Conservation (phyloP, 2,329 filamentous ascomycete species). For the Claviceps fusiformis region DNA sequence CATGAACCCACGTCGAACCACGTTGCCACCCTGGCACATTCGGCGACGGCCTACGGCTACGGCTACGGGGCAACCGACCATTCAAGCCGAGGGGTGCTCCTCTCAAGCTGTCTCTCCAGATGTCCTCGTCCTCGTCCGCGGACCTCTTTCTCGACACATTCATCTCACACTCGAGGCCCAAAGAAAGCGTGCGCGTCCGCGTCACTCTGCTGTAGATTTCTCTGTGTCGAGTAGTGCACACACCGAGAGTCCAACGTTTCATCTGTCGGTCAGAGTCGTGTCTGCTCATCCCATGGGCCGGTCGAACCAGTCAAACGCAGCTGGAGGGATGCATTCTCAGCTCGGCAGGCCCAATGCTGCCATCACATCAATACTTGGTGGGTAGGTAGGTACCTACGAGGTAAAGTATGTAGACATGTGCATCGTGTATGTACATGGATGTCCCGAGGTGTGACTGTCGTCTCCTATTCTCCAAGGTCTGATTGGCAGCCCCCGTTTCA, state of each 20-base stretch:
- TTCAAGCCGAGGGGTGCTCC: too few species aligned
- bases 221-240: too few species aligned
- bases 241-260: too few species aligned
- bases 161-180: too few species aligned
- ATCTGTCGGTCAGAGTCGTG: background rate
- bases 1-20: background rate
- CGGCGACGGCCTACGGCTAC: background rate
- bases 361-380: background rate
- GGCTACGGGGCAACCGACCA: too few species aligned
- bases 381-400: too few species aligned
- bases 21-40: background rate
- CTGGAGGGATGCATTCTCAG: background rate
- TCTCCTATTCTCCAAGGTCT: background rate
- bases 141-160: background rate
- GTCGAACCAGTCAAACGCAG: too few species aligned
- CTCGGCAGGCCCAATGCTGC: background rate
- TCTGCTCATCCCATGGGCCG: background rate
- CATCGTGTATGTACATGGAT: background rate
- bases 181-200: too few species aligned
- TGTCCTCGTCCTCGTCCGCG: background rate
- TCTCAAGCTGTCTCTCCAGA: background rate
- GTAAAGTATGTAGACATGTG: too few species aligned
- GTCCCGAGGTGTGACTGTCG: background rate
- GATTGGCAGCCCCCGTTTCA: background rate
- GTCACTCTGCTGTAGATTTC: background rate